Evolutionary conservation across 2,329 filamentous ascomycete genomes (phyloP).

Genomic region (Fusarium sororula): DNA sequence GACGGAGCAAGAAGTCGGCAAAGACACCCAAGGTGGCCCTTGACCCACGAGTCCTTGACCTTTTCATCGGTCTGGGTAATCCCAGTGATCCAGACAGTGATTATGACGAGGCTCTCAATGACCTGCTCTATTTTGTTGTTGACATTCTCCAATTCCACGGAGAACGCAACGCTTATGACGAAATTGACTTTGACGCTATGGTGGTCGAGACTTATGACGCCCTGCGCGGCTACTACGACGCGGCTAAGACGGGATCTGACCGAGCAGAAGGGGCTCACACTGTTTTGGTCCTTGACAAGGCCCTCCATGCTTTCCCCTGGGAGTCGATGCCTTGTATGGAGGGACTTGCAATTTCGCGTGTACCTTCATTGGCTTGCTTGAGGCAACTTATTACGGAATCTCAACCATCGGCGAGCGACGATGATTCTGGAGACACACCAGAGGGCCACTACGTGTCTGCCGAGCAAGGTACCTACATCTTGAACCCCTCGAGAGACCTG

Average conservation of each 20-base stretch:
- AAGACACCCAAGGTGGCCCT: slow-evolving; percentile 57
- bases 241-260: slow-evolving; percentile 51
- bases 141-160: slow-evolving; percentile 97
- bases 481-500: slow-evolving; percentile 90
- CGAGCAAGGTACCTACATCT: slow-evolving; percentile 75
- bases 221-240: slow-evolving; percentile 77
- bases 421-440: slow-evolving; percentile 20
- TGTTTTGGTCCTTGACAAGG: slow-evolving; percentile 90
- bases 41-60: slow-evolving; percentile 75
- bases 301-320: slow-evolving; percentile 92
- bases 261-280: slow-evolving; percentile 70
- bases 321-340: slow-evolving; percentile 91
- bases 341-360: slow-evolving; percentile 80
- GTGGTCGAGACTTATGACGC: slow-evolving; percentile 88
- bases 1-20: slow-evolving; percentile 63
- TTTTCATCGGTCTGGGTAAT: slow-evolving; percentile 88
- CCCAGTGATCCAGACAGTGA: slow-evolving; percentile 73
- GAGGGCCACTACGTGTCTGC: slow-evolving; percentile 65
- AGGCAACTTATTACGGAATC: slow-evolving; percentile 75
- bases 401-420: slow-evolving; percentile 25
- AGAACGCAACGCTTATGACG: slow-evolving; percentile 95
- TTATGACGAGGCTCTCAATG: slow-evolving; percentile 88
- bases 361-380: slow-evolving; percentile 86
- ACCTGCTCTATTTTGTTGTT: slow-evolving; percentile 94
- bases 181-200: slow-evolving; percentile 95